Conservation (phyloP, 192 early-diverging fungal genomes). For the Backusella liffmaniae region DNA sequence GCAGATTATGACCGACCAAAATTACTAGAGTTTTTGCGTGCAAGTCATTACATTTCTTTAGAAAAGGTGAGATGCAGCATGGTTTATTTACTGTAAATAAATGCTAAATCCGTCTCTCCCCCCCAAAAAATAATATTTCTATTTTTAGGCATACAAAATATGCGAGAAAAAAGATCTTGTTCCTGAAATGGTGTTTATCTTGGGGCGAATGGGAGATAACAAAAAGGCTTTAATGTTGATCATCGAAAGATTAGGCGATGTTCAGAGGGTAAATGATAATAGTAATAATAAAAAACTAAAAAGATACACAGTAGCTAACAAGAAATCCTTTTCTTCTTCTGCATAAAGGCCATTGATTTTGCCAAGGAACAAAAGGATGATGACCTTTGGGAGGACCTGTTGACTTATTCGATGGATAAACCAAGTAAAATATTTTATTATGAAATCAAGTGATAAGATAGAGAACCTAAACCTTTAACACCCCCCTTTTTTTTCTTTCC, state of each 20-base stretch:
- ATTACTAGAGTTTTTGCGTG: conserved; percentile 82
- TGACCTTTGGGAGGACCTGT: conserved; percentile 92
- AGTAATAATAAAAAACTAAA: neutral
- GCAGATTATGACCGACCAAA: conserved; percentile 79
- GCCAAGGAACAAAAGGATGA: conserved; percentile 97
- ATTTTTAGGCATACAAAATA: conserved; percentile 66
- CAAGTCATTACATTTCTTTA: conserved; percentile 74
- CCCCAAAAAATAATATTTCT: conserved; percentile 13
- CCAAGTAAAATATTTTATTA: conserved; percentile 59
- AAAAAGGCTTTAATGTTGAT: conserved; percentile 91
- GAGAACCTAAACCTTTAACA: neutral
- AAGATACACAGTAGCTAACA: neutral
- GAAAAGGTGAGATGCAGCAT: conserved; percentile 54
- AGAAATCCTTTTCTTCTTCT: neutral
- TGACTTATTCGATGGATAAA: conserved; percentile 93
- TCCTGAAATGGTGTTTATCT: conserved; percentile 95
- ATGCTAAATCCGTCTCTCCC: neutral
- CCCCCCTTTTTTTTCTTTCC: neutral
- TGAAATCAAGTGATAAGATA: conserved; percentile 15
- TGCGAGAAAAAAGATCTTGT: conserved; percentile 88
- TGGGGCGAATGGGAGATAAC: conserved; percentile 98
- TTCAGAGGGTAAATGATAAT: conserved; percentile 60
- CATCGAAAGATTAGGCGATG: conserved; percentile 86
- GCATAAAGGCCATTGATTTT: conserved; percentile 88
- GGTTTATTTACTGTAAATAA: conserved; percentile 7